Conservation (phyloP, 192 early-diverging fungal genomes). For the Gamsiella multidivaricata region DNA sequence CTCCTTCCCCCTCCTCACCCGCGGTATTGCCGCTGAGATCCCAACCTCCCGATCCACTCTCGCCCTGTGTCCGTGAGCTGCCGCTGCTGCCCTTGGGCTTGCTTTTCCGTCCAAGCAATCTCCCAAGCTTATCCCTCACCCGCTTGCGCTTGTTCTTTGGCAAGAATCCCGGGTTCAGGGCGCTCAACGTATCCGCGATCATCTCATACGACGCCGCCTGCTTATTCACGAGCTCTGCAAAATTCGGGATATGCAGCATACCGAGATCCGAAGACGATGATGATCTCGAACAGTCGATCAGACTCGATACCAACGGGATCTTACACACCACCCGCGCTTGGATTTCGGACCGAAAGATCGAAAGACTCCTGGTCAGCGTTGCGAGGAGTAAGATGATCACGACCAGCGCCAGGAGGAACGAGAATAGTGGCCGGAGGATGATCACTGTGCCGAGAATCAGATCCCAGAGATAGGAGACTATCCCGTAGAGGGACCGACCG, state of each 20-base stretch:
- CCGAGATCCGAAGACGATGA: neutral
- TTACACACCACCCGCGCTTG: slow-evolving; percentile 18
- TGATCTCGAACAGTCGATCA: slow-evolving; percentile 26
- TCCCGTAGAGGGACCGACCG: neutral
- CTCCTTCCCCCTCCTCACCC: neutral
- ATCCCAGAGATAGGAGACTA: slow-evolving; percentile 25
- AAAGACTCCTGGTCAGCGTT: slow-evolving; percentile 10
- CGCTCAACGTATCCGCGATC: slow-evolving; percentile 45
- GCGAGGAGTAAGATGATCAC: neutral
- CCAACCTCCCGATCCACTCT: too few species aligned
- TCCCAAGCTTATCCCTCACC: too few species aligned
- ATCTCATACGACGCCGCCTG: slow-evolving; percentile 58
- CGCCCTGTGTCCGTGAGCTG: too few species aligned
- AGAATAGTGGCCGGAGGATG: slow-evolving; percentile 37
- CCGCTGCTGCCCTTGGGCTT: neutral
- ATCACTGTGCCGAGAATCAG: slow-evolving; percentile 15
- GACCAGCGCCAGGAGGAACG: slow-evolving; percentile 15
- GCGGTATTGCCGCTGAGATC: too few species aligned
- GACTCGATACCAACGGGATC: slow-evolving; percentile 6
- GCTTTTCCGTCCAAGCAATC: too few species aligned
- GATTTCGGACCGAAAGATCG: slow-evolving; percentile 20
- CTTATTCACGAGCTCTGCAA: slow-evolving; percentile 59
- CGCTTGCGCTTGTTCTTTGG: slow-evolving; percentile 2
- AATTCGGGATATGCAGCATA: slow-evolving; percentile 56
- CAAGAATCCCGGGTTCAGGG: slow-evolving; percentile 27